Evolutionary conservation across 192 early-diverging fungal species (phyloP), one percentile per base, ranked within the genome.

Genomic region (Coemansia sp.): DNA sequence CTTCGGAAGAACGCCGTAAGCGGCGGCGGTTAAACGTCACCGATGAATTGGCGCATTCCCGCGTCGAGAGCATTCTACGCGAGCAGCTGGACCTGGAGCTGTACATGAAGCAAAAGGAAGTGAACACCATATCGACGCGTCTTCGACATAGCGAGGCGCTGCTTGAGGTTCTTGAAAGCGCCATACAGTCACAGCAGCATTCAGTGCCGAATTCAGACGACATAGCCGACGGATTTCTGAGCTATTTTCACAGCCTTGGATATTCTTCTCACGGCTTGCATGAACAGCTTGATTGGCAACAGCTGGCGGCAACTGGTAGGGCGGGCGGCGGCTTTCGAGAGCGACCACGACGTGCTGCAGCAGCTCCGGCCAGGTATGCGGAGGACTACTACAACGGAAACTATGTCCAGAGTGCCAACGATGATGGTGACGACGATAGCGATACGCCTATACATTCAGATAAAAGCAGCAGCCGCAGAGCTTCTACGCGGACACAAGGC

Each of bases 1-100:
- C 38, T 23, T 21, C 12, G 11, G 39, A 25, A 6, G 19, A 64
- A n/a, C 7, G 2, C 23, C 37, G 52, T 6, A 64, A 51, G 53
- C 45, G 61, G 0, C 66, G 53, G 25, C 66, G 66, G 25, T 62
- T 68, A 8, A 45, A 55, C 25, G 21, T 59, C 21, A 37, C 50
- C 6, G 53, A 55, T 59, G 66, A 64, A 21, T 57, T 68, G 39
- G 57, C 57, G 8, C 84, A 83, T 37, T 52, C 72, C n/a, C 72
- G 72, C 47, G 67, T 88, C 14, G 62, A 70, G 31, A 75, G 82
- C 50, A 84, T 89, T 37, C 77, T 92, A 39, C 83, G 85, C 50
- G 87, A 87, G 64, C 88, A 93, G 71, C 84, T 93, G 59, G 90
- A 93, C 74, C 74, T 91, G 10, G 92, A 93, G 69, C 82, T 93